Base-by-base conservation (phyloP, 108 stramenopile species). In the Nitzschia palea region DNA sequence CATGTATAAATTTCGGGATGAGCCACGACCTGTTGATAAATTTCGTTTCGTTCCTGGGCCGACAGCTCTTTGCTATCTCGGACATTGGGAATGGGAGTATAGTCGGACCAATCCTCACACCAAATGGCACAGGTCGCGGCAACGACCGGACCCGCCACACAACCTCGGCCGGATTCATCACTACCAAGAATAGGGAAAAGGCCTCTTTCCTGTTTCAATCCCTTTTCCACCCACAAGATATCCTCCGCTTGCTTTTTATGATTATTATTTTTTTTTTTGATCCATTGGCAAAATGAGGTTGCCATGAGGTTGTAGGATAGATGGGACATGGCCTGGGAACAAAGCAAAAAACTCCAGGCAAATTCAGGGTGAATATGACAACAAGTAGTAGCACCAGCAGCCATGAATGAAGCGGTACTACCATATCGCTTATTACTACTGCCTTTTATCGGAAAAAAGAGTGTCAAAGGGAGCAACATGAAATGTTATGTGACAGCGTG, bases 151-250 rank as follows among this genome's bases (percentile, higher is more conserved):
- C 91, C 91, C 14, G 91, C 91, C 36, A 93, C 77, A 35, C 81
- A 80, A 2, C 86, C 91, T n/a, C 82, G 70, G n/a, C 91, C 91
- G 20, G 80, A 59, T 48, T 93, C 91, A 74, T 93, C 91, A 48
- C 79, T 77, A 1, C 91, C 91, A 51, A 93, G 74, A 27, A 93
- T 69, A 0, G 59, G 33, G 35, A 30, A 45, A 26, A 56, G 59
- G 0, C 47, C 57, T 40, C 68, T 37, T 27, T 69, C 57, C 51
- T 9, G 9, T 6, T 17, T 18, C 10, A 61, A 30, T 12, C 26
- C 40, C 37, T 55, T 55, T 29, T 55, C 55, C 4, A 55, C 55
- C 12, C 12, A 14, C 28, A 55, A 26, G 9, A 55, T 6, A 17
- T 55, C 55, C 4, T 29, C 55, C 3, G 8, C 14, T 40, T 40